Conservation (phyloP, 2,329 filamentous ascomycete genomes). For the Phialophora chinensis region DNA sequence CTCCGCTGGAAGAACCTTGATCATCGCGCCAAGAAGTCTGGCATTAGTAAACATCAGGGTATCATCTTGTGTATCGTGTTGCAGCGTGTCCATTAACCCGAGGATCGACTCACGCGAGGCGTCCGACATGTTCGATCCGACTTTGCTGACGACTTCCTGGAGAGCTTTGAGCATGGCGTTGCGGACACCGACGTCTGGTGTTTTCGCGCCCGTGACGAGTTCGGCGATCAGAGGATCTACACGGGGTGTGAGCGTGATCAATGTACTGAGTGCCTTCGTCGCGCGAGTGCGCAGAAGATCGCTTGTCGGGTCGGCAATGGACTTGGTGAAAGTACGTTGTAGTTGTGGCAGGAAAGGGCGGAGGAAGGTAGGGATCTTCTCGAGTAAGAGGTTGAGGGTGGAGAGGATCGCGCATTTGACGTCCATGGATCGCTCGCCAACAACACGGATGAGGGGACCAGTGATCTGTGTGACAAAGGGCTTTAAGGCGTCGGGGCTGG, state of each 20-base stretch:
- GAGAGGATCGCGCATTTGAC: conserved; percentile 91
- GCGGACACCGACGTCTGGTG: conserved; percentile 81
- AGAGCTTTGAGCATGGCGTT: conserved; percentile 97
- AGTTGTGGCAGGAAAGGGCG: conserved; percentile 97
- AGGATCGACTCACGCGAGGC: conserved; percentile 84
- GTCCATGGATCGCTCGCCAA: conserved; percentile 93
- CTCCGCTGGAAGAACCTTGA: conserved; percentile 81
- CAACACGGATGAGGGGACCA: conserved; percentile 94
- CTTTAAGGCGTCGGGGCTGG: conserved; percentile 83
- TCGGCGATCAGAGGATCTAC: conserved; percentile 94
- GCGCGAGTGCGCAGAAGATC: conserved; percentile 85
- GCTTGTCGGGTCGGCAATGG: conserved; percentile 89
- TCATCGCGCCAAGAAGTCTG: conserved; percentile 83
- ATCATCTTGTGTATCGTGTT: conserved; percentile 69
- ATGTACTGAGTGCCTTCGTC: conserved; percentile 88
- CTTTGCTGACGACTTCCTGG: conserved; percentile 95
- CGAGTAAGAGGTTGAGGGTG: conserved; percentile 90
- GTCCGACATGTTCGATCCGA: conserved; percentile 93
- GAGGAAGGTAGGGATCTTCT: conserved; percentile 93
- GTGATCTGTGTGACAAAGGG: conserved; percentile 98
- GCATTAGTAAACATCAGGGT: conserved; percentile 88
- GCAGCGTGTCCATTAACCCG: conserved; percentile 83
- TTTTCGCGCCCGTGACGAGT: conserved; percentile 94
- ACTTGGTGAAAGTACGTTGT: conserved; percentile 95
- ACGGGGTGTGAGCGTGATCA: conserved; percentile 94